phyloP scores from a whole-genome alignment of 208 protist genomes.

The Crithidia sp. region DNA sequence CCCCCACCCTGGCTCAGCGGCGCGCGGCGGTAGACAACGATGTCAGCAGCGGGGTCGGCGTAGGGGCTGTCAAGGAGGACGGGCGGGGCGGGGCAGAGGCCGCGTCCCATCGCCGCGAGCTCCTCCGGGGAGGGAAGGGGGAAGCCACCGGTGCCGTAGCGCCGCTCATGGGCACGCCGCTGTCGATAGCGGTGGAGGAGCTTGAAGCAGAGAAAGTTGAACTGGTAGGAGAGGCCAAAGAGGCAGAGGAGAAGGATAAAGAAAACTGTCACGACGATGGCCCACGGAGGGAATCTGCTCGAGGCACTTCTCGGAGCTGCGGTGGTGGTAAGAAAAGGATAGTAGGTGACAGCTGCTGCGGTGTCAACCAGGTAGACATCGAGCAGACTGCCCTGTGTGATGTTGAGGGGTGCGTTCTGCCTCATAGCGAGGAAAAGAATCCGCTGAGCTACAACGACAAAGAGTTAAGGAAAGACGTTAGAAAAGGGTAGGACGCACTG shows the following conservation, averaged over 20 bases:
- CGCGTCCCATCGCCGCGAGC: not conserved
- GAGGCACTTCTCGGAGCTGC: not conserved
- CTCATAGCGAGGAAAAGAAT: too few relatives aligned
- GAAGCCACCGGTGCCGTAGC: not conserved
- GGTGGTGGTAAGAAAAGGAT: not conserved
- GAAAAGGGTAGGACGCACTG: too few relatives aligned
- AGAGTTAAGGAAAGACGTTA: too few relatives aligned
- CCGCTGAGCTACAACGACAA: too few relatives aligned
- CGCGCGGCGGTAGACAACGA: not conserved
- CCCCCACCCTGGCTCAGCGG: not conserved
- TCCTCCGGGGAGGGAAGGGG: not conserved
- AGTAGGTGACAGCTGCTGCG: not conserved
- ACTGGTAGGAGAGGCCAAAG: conserved; percentile 1
- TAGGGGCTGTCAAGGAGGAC: not conserved
- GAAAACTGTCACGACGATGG: not conserved
- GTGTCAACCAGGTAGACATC: not conserved
- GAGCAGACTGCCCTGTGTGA: not conserved
- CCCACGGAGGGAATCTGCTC: not conserved
- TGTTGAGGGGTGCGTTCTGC: not conserved
- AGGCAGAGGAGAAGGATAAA: not conserved
- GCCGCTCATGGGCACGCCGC: not conserved
- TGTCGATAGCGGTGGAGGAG: not conserved
- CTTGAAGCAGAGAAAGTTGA: not conserved
- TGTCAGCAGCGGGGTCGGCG: not conserved
- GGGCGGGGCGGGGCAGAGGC: not conserved